Conservation (phyloP, 306 rosid species). For the Fragaria nilgerrensis region DNA sequence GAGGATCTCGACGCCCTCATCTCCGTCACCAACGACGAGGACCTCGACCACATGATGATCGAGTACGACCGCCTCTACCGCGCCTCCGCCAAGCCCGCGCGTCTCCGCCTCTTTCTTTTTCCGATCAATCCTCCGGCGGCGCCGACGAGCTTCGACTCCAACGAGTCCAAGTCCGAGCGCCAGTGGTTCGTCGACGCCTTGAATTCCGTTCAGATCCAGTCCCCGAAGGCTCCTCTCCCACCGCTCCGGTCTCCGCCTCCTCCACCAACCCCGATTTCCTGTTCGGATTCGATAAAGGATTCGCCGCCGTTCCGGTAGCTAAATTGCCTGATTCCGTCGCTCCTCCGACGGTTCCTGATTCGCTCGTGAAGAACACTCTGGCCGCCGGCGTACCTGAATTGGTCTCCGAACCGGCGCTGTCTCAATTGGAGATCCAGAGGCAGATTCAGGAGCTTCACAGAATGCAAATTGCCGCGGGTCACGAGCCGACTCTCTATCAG, state of each 20-base stretch:
- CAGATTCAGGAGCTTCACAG: slow-evolving; percentile 58
- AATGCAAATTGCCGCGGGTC: slow-evolving; percentile 40
- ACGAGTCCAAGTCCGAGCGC: slow-evolving; percentile 49
- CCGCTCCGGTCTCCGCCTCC: slow-evolving; percentile 13
- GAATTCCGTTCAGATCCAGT: slow-evolving; percentile 65
- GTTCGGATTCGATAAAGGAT: slow-evolving; percentile 66
- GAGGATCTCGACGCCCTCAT: slow-evolving; percentile 89
- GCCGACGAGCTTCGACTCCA: slow-evolving; percentile 26
- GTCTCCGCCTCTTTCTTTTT: slow-evolving; percentile 69
- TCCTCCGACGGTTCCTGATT: slow-evolving; percentile 37
- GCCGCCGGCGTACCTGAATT: slow-evolving; percentile 39
- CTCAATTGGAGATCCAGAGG: slow-evolving; percentile 48
- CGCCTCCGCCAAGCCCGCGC: slow-evolving; percentile 63
- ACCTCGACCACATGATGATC: slow-evolving; percentile 78
- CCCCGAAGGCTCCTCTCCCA: slow-evolving; percentile 43
- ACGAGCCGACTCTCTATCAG: slow-evolving; percentile 39
- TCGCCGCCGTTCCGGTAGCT: slow-evolving; percentile 26
- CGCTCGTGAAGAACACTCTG: slow-evolving; percentile 27
- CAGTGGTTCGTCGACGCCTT: slow-evolving; percentile 88
- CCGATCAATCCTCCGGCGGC: slow-evolving; percentile 27
- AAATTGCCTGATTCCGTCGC: slow-evolving; percentile 35
- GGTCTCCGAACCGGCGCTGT: slow-evolving; percentile 34
- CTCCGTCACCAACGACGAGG: slow-evolving; percentile 83
- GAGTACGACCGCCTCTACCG: slow-evolving; percentile 78
- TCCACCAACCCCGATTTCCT: slow-evolving; percentile 62